phyloP scores from a whole-genome alignment of 1,139 yeast genomes.

The Lodderomyces parapsilosis region DNA sequence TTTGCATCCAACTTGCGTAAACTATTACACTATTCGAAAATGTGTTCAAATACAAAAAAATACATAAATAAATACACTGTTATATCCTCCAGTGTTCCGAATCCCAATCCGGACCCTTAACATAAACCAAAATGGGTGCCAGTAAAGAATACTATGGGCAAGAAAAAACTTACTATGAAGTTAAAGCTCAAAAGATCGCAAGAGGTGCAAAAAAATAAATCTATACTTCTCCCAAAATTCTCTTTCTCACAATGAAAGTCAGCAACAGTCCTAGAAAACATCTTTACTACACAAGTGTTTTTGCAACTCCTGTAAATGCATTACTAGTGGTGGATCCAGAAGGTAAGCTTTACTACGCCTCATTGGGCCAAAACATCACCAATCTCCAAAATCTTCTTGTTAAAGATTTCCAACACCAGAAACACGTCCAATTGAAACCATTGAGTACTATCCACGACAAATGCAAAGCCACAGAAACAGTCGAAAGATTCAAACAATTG shows the following conservation, averaged over 20 bases:
- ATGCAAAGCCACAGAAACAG: constrained; percentile 13
- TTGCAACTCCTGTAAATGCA: constrained; percentile 11
- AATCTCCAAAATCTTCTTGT: constrained; percentile 13
- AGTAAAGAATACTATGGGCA: too few relatives aligned
- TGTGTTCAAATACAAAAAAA: too few relatives aligned
- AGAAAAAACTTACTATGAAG: too few relatives aligned
- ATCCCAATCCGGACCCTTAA: too few relatives aligned
- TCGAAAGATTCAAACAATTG: constrained; percentile 13
- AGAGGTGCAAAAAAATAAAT: too few relatives aligned
- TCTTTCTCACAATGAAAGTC: background rate
- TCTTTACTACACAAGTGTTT: constrained; percentile 14
- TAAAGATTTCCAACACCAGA: constrained; percentile 17
- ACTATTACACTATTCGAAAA: too few relatives aligned
- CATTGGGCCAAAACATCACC: constrained; percentile 17
- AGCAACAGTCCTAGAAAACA: background rate
- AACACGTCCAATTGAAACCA: constrained; percentile 12
- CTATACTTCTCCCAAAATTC: background rate
- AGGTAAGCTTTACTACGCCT: constrained; percentile 23
- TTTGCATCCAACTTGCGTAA: too few relatives aligned
- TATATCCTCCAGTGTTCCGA: too few relatives aligned
- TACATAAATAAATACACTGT: too few relatives aligned
- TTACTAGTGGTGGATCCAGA: constrained; percentile 18
- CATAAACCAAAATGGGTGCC: too few relatives aligned
- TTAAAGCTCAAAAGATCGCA: background rate
- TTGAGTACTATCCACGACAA: constrained; percentile 10